A percentile compares a stretch with the other conserved stretches of the same genome.
Conservation (phyloP, 108 stramenopile species). For the Bacterosira constricta region DNA sequence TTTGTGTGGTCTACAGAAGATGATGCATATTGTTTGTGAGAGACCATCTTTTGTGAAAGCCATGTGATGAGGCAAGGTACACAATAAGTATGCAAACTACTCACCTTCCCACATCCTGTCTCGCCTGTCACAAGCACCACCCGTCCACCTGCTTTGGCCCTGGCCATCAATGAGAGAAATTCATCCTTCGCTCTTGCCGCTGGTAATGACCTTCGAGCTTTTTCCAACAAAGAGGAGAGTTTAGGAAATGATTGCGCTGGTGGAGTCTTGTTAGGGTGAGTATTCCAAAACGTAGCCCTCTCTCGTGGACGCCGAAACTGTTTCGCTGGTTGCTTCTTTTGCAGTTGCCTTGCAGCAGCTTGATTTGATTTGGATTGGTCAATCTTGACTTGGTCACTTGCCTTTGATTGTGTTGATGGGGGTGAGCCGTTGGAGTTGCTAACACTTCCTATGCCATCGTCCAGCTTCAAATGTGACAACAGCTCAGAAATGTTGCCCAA, state of each 20-base stretch:
- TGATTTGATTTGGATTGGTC: neutral
- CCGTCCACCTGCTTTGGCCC: conserved; percentile 55
- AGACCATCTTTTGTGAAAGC: neutral
- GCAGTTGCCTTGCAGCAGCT: no score
- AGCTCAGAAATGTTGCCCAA: conserved; percentile 7
- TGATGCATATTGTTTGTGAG: neutral
- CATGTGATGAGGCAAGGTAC: neutral
- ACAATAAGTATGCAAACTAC: no score
- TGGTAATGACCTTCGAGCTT: conserved; percentile 68
- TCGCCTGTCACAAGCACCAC: conserved; percentile 87
- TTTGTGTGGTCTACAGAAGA: conserved; percentile 80
- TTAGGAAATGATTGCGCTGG: conserved; percentile 66
- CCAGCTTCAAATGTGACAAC: conserved; percentile 18
- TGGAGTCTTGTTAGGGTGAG: conserved; percentile 58
- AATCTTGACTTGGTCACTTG: neutral
- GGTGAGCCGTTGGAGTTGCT: neutral
- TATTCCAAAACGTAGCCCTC: conserved; percentile 71
- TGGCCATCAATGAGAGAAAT: conserved; percentile 58
- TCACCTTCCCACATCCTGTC: conserved; percentile 80
- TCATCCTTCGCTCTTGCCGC: conserved; percentile 65
- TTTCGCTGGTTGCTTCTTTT: no score
- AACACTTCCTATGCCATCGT: neutral
- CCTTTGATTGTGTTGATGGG: no score
- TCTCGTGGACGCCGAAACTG: conserved; percentile 48
- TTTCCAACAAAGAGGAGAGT: conserved; percentile 41